Evolutionary conservation across 2,329 filamentous ascomycete species (phyloP), one percentile per base, ranked within the genome.

Genomic region (Monosporascus sp.): DNA sequence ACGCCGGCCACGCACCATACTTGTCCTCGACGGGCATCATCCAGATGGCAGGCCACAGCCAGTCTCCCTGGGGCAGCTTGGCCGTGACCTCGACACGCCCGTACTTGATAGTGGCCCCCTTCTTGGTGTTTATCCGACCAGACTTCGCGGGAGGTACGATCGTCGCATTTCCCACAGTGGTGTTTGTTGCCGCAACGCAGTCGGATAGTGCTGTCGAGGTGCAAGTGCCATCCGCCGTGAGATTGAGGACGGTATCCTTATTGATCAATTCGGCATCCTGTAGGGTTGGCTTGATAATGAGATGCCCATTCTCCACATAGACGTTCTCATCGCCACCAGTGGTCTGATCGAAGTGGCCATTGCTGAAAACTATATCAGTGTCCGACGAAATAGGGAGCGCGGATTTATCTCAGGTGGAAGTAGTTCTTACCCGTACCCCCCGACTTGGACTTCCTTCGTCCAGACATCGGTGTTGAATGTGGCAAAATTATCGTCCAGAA

Each of bases 1-100:
- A 91, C 7, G 76, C 72, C 1, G 90, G 90, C 90, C 90, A 95
- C 1, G 78, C 63, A 1, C 90, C 90, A 67, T 94, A 95, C 0
- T 75, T 84, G 51, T 84, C 77, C 44, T 86, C 76, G 47, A 82
- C 83, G 1, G 90, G 90, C 75, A 94, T 77, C 87, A 95, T 89
- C 88, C 88, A 92, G 64, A 95, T 93, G n/a, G 89, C 89, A 2
- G 90, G 90, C 90, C 90, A 94, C 11, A 95, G 78, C 90, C 90
- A 94, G 72, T 94, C 89, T 51, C 90, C 90, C 48, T 76, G 70
- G 5, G 90, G 89, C 27, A 94, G 73, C 70, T 86, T 86, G 25
- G 90, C 90, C 1, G 80, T 84, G 5, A 95, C 89, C 67, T 95
- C 88, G 50, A 95, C 80, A 44, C 88, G 87, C 48, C 90, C 90